These are phyloP conservation scores for Ilyonectria sp. DNA, from an alignment of 2,329 filamentous ascomycete species.

Conservation along the genomic window DNA sequence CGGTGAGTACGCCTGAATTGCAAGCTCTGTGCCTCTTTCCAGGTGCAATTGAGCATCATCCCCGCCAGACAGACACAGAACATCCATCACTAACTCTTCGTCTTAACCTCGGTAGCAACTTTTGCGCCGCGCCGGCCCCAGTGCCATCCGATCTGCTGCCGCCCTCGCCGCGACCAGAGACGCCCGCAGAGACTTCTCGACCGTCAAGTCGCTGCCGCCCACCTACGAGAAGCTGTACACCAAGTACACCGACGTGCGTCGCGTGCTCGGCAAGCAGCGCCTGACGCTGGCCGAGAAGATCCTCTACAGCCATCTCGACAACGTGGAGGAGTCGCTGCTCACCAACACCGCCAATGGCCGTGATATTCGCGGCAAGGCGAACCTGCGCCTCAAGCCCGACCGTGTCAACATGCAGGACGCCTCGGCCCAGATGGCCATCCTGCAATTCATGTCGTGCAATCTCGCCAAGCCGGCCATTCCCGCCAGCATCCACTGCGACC, in stretches of 20 bases:
- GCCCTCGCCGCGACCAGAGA: constrained; percentile 49
- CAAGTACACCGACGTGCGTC: constrained; percentile 81
- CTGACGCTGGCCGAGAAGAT: constrained; percentile 98
- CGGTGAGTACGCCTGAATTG: constrained; percentile 53
- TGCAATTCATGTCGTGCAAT: constrained; percentile 99
- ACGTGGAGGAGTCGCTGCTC: constrained; percentile 89
- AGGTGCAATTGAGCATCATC: constrained; percentile 28
- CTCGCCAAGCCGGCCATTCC: constrained; percentile 92
- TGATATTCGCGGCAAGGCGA: constrained; percentile 88
- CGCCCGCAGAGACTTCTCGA: constrained; percentile 58
- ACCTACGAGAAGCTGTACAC: constrained; percentile 87
- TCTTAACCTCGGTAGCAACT: constrained; percentile 52
- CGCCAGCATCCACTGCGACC: constrained; percentile 98
- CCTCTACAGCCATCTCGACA: constrained; percentile 94
- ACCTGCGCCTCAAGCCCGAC: constrained; percentile 97
- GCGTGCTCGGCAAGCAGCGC: constrained; percentile 76
- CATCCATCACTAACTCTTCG: constrained; percentile 24
- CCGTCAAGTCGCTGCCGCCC: constrained; percentile 67
- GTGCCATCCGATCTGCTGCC: constrained; percentile 46
- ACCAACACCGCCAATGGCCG: constrained; percentile 86
- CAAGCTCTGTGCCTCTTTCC: neutral
- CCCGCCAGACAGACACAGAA: constrained; percentile 4
- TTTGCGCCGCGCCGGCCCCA: constrained; percentile 54
- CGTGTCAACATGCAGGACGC: constrained; percentile 99
- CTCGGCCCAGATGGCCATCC: constrained; percentile 96